Base-by-base conservation (phyloP, 371 early-diverging fungal species). In the Mucor circinelloides region DNA sequence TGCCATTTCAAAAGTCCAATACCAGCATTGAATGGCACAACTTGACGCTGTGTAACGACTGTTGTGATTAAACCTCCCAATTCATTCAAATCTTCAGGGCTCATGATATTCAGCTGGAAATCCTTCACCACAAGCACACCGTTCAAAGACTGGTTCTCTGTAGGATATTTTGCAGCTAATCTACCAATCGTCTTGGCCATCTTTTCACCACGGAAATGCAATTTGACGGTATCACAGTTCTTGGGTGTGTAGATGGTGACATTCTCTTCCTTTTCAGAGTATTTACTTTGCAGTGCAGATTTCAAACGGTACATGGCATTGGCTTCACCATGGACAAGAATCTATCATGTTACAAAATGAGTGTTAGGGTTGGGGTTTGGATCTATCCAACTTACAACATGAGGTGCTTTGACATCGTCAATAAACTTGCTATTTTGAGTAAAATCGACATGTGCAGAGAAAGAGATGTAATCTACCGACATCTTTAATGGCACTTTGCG, bases 391-490 rank as follows among this genome's bases (percentile, higher is more conserved):
- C 76, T 63, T 81, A 99, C 94, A 50, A 99, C 85, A 76, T 99
- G 91, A n/a, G 94, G 91, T 3, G 99, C 94, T 38, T 92, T 91
- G 40, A 99, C 95, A 63, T 95, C 95, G 63, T 99, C 96, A 74
- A 99, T 99, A 77, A 99, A 99, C 72, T 94, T 89, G 58, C 92
- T 91, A 83, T 99, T 99, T 81, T 99, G 99, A 6, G 95, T 89
- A 77, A 92, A 99, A 81, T 99, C 99, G 9, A 99, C 99, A 72
- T 99, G 99, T 0, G 99, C 99, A 40, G 96, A 95, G 74, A 99
- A 99, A 0, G 99, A 99, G 21, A 99, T 95, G 78, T 97, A 99
- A 60, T 98, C 95, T 40, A 99, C 96, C 0, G 95, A 87, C 87
- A 98, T 89, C 8, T 93, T 86, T 12, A 98, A 82, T 50, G 95